Evolutionary conservation across 1,284 basidiomycete species (phyloP).

Genomic region (Leucoagaricus sp.): DNA sequence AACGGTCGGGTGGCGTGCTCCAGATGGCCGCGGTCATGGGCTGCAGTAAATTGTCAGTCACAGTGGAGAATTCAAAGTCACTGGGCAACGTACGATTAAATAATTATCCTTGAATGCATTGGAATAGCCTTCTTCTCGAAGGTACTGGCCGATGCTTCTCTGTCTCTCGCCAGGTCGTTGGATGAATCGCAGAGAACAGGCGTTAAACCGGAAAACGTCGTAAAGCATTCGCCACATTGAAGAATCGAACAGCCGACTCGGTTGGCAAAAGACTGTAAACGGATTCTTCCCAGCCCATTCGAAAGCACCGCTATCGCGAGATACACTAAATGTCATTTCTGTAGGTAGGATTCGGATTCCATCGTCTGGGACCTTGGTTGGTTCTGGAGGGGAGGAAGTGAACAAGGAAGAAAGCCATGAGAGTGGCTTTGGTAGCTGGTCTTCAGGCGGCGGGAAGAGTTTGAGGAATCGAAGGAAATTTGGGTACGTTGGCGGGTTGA

Average conservation of each 20-base stretch:
- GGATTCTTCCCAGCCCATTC: slow-evolving; percentile 77
- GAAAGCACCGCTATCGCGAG: slow-evolving; percentile 65
- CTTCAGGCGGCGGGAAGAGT: slow-evolving; percentile 33
- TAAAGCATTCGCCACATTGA: slow-evolving; percentile 77
- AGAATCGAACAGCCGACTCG: slow-evolving; percentile 60
- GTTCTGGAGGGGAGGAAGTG: slow-evolving; percentile 19
- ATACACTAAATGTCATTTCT: slow-evolving; percentile 81
- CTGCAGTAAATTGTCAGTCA: slow-evolving; percentile 34
- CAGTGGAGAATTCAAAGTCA: slow-evolving; percentile 4
- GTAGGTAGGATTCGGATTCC: slow-evolving; percentile 58
- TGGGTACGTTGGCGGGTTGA: slow-evolving; percentile 80
- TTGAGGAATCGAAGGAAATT: slow-evolving; percentile 78
- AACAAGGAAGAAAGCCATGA: slow-evolving; percentile 12
- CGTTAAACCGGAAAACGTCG: slow-evolving; percentile 80
- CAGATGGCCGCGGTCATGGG: slow-evolving; percentile 84
- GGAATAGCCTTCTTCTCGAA: slow-evolving; percentile 69
- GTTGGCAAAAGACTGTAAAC: slow-evolving; percentile 67
- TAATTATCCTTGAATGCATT: slow-evolving; percentile 76
- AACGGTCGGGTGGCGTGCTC: slow-evolving; percentile 78
- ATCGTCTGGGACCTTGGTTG: slow-evolving; percentile 9
- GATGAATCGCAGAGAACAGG: slow-evolving; percentile 54
- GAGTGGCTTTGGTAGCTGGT: not conserved
- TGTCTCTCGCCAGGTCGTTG: slow-evolving; percentile 25
- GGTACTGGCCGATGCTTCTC: slow-evolving; percentile 70
- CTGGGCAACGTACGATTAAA: slow-evolving; percentile 61